Base-by-base conservation (phyloP, 2,329 filamentous ascomycete genomes). In the Penicillium sp. region DNA sequence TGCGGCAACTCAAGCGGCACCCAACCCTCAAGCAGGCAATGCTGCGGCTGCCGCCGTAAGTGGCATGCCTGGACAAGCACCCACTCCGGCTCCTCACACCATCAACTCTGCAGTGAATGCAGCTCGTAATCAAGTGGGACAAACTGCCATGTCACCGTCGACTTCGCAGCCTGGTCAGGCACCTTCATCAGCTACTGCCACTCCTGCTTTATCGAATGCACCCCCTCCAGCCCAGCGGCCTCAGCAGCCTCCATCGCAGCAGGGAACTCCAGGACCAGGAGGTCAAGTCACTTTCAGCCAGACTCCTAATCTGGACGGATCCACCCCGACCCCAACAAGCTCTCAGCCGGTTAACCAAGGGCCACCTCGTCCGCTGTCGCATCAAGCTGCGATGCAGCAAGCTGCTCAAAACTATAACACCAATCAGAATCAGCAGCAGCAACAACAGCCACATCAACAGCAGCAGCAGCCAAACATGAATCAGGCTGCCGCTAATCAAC, bases 101-200 rank as follows among this genome's bases (percentile, higher is more conserved):
- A 78, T 81, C 43, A 80, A 76, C 57, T 79, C 78, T 51, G 79
- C 79, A 8, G 75, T 81, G 22, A 77, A 73, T 60, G 76, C 77
- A 27, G 77, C 76, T 19, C 70, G 76, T 44, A 74, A 70, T 39
- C 75, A 77, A 56, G 73, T 71, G 31, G 70, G 70, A 16, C 71
- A 74, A 56, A 66, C 69, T 41, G 69, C 68, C 10, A 72, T 73
- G 68, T 75, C 74, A 21, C 72, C 75, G 26, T 66, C 72, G 14
- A 69, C 67, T 26, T 68, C 70, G 16, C 72, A 74, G 44, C 63
- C 66, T 31, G 70, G 69, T 9, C 73, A 74, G 48, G 58, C 66
- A 26, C 63, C 65, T n/a, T 68, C 71, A 48, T 69, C 67, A n/a
- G 58, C 68, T 37, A 63, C 56, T 47, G 60, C 63, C 29, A 65